Conservation (phyloP, 1,139 yeast genomes). For the Candida mesenterica region DNA sequence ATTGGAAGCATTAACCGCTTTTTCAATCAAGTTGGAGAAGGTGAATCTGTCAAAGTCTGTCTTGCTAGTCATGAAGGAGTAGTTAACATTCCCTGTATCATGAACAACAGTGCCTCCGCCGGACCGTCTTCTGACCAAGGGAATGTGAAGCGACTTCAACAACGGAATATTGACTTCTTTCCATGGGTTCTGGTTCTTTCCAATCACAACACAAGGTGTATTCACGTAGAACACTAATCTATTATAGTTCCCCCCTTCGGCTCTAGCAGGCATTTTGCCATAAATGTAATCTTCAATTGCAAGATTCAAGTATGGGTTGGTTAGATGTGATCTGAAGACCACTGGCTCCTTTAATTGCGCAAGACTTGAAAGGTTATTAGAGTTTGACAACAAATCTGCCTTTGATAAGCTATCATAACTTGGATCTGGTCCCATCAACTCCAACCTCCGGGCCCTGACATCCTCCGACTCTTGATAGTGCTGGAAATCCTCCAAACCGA, state of each 20-base stretch:
- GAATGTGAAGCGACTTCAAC: constrained; percentile 55
- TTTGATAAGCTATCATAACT: not conserved
- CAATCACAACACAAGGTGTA: constrained; percentile 86
- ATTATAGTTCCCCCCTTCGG: constrained; percentile 28
- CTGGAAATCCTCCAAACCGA: constrained; percentile 40
- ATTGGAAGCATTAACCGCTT: constrained; percentile 43
- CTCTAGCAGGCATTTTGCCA: constrained; percentile 53
- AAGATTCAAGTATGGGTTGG: constrained; percentile 71
- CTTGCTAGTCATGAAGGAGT: constrained; percentile 74
- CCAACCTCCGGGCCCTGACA: constrained; percentile 15
- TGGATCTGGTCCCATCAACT: constrained; percentile 2
- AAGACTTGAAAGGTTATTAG: constrained; percentile 2
- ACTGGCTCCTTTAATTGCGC: constrained; percentile 24
- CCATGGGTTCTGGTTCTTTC: constrained; percentile 96
- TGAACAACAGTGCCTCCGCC: constrained; percentile 99
- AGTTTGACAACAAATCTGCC: not conserved
- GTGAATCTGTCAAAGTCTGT: constrained; percentile 61
- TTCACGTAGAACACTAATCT: constrained; percentile 74
- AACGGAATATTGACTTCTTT: constrained; percentile 70
- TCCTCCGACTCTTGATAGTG: constrained; percentile 38
- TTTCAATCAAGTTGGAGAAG: constrained; percentile 56
- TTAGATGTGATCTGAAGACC: constrained; percentile 45
- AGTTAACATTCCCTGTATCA: constrained; percentile 88
- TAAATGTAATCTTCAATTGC: constrained; percentile 83
- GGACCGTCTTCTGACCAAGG: constrained; percentile 72